Base-by-base conservation (phyloP, 129 eudicot species). In the Gnaphalium uliginosum region DNA sequence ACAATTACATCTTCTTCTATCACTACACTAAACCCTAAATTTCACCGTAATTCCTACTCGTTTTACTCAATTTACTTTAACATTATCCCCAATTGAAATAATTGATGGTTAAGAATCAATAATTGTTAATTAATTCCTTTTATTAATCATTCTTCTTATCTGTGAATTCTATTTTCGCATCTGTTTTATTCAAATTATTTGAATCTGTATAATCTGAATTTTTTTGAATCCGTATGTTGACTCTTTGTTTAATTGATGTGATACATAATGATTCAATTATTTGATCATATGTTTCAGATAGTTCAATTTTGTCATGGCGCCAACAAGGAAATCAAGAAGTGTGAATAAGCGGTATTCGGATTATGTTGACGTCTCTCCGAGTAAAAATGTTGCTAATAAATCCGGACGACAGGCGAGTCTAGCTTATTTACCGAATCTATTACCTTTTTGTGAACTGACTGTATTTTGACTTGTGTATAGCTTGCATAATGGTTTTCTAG, bases 251-350 rank as follows among this genome's bases (percentile, higher is more conserved):
- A 54, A 29, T 21, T 66, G 79, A 73, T 32, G 26, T 80, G 43
- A 21, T 72, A 37, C 18, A 41, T 65, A 23, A 30, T 21, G 60
- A 18, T 66, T 23, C 59, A 68, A 14, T 41, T 46, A 37, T 23
- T 46, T 39, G 13, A 24, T 73, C 19, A 22, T 68, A 0, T 69
- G 66, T 75, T 60, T 66, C 72, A 74, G 81, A 66, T 81, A 57
- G 61, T 26, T 59, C 27, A 64, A 74, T 35, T 24, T 69, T 66
- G 61, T 51, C 71, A 88, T 85, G 90, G 89, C 79, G 35, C 93
- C 93, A 5, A 77, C 85, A 6, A 85, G 87, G 68, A 88, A 85
- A 81, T 83, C 90, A 33, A 79, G 87, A 83, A 85, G 90, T 88
- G 81, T 78, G 76, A 86, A 83, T 74, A 83, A 69, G 76, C 84